phyloP scores from a whole-genome alignment of 495 filamentous ascomycete species.

The Podospora fimiseda region DNA sequence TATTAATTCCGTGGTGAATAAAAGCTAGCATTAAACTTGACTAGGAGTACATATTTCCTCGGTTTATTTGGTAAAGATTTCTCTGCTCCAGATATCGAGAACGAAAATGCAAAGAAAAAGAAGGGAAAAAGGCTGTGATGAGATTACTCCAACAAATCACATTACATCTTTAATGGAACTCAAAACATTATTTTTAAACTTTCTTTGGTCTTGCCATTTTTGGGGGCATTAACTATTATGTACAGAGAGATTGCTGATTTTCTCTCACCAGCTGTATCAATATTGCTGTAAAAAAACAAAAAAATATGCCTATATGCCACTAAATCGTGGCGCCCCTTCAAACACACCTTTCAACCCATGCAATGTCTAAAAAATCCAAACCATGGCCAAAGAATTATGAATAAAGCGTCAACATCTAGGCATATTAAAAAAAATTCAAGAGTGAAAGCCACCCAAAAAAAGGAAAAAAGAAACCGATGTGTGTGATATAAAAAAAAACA shows the following conservation, averaged over 20 bases:
- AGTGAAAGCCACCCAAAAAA: background rate
- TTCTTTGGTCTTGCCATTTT: constrained; percentile 1
- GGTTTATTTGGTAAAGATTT: background rate
- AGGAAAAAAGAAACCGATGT: constrained; percentile 1
- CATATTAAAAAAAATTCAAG: background rate
- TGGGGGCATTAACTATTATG: constrained; percentile 19
- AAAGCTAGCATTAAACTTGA: background rate
- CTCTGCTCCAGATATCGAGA: too few relatives aligned
- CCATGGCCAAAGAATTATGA: background rate
- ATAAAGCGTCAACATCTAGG: background rate
- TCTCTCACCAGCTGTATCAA: constrained; percentile 1
- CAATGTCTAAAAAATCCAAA: background rate
- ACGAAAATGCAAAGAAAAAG: background rate
- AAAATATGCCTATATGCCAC: background rate
- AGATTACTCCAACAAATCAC: too few relatives aligned
- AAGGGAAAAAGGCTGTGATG: background rate
- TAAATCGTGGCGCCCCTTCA: background rate
- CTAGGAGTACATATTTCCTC: background rate
- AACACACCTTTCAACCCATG: background rate
- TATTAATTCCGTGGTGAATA: background rate
- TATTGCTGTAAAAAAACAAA: background rate
- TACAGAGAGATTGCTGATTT: too few relatives aligned
- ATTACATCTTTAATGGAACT: too few relatives aligned
- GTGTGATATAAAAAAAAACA: background rate
- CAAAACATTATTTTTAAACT: background rate